Base-by-base conservation (phyloP, 2,329 filamentous ascomycete species). In the Rosellinia necatrix region DNA sequence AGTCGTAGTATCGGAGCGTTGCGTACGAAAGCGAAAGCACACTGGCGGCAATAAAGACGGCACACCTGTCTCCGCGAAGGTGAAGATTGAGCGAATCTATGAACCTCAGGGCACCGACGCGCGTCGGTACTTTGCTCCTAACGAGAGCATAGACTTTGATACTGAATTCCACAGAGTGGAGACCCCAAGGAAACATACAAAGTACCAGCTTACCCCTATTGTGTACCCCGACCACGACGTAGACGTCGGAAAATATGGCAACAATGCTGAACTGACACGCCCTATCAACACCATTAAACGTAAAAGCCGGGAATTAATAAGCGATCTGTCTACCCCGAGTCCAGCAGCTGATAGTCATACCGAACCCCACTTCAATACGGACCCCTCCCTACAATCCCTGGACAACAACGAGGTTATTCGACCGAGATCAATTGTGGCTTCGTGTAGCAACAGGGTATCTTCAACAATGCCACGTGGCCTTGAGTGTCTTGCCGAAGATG, bases 131-230 rank as follows among this genome's bases (percentile, higher is more conserved):
- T 73, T 77, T 56, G 64, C 71, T 17, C 73, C 77, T 0, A 75
- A 81, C 35, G 84, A 85, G 48, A 88, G 83, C 50, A 76, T 88
- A 47, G 85, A 89, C 65, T 74, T 88, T 9, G 81, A 85, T 64
- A 75, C 79, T 37, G 71, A 77, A 48, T 78, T 76, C 6, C 70
- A 69, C 37, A 71, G 42, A 72, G 78, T 64, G 68, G 75, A 48
- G 6, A 83, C 76, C 10, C 76, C 75, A 47, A 72, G 72, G 60
- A 76, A 78, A 59, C 66, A 62, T 15, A 60, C 68, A 42, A 67
- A 63, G 35, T 6, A 58, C 47, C 56, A 63, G 56, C 54, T 54
- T 24, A 15, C 15, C 21, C 24, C 49, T 24, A 37, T 47, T 25
- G 22, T 49, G n/a, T 19, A 32, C 12, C 10, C 13, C 6, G 13